Evolutionary conservation across 1,139 yeast genomes (phyloP), one percentile per base, ranked within the genome.

Genomic region (Magnusiomyces suaveolens): DNA sequence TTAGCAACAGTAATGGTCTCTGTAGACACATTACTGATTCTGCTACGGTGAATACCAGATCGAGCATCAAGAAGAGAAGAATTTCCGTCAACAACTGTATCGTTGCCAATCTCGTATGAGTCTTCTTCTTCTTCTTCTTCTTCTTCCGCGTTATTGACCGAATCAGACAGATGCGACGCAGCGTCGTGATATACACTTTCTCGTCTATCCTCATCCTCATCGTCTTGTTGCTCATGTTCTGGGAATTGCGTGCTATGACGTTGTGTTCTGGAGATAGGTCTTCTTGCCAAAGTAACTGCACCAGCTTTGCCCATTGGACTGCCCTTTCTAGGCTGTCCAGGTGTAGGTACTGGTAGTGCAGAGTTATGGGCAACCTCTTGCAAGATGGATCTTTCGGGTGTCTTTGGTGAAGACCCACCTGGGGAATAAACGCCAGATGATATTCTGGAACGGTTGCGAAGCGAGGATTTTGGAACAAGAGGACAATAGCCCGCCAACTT

Each of bases 281-380:
- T 33, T 16, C 47, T 8, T 29, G 32, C 46, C 14, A 41, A 33
- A 3, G 52, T n/a, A 2, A 32, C 20, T 10, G 8, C 23, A 14
- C 6, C 43, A 36, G 33, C 18, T 25, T 56, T 57, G 53, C 71
- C 59, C 54, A 64, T 48, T 56, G 70, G 60, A 57, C 64, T 60
- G 49, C 59, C 59, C 56, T 92, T 92, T 66, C 98, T 79, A 38
- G 98, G 98, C 70, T 92, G 98, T 1, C 98, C 98, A 0, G 98
- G 97, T 1, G 96, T 87, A 52, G 88, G 88, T 60, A 80, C 80
- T 1, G 97, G 98, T 29, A 92, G 88, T 0, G 92, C 94, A 21
- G 83, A 79, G 62, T 80, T 79, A 58, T 83, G 78, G 12, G 43
- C 41, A 56, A 86, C 76, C 20, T 83, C 86, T 0, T 86, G 84